Evolutionary conservation across 768 basidiomycete genomes (phyloP).

Genomic region (Ramaria sp.): DNA sequence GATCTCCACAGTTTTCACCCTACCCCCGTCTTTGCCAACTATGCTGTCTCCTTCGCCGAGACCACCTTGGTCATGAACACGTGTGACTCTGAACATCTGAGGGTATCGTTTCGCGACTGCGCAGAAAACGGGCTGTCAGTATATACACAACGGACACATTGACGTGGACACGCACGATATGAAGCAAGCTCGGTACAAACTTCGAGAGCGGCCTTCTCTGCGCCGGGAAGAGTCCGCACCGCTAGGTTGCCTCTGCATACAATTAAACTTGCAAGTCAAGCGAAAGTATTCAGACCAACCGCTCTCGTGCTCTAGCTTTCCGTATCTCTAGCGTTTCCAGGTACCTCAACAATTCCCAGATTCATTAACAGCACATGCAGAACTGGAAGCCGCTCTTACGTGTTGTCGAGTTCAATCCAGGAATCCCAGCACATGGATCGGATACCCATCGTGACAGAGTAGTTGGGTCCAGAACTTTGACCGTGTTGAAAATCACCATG

Average conservation of each 20-base stretch:
- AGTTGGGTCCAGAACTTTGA: neutral
- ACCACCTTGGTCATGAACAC: slow-evolving; percentile 27
- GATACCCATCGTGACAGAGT: slow-evolving; percentile 47
- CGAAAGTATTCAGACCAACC: neutral
- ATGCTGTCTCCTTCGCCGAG: slow-evolving; percentile 28
- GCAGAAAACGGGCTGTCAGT: neutral
- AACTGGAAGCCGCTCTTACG: neutral
- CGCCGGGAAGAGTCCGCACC: slow-evolving; percentile 36
- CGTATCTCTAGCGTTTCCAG: slow-evolving; percentile 1
- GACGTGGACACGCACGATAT: slow-evolving; percentile 2
- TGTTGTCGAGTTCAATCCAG: slow-evolving; percentile 45
- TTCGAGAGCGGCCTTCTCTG: slow-evolving; percentile 7
- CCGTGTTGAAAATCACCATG: neutral
- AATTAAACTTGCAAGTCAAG: neutral
- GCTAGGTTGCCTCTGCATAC: slow-evolving; percentile 31
- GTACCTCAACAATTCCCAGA: neutral
- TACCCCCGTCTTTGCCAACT: slow-evolving; percentile 5
- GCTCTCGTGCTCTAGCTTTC: neutral
- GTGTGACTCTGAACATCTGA: slow-evolving; percentile 38
- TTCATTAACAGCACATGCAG: neutral
- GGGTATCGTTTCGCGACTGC: slow-evolving; percentile 33
- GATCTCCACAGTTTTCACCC: slow-evolving; percentile 41
- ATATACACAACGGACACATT: neutral
- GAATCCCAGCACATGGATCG: slow-evolving; percentile 56
- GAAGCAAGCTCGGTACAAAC: slow-evolving; percentile 7